phyloP scores from a whole-genome alignment of 176 grass and related monocot species.

The Musa schizocarpa region DNA sequence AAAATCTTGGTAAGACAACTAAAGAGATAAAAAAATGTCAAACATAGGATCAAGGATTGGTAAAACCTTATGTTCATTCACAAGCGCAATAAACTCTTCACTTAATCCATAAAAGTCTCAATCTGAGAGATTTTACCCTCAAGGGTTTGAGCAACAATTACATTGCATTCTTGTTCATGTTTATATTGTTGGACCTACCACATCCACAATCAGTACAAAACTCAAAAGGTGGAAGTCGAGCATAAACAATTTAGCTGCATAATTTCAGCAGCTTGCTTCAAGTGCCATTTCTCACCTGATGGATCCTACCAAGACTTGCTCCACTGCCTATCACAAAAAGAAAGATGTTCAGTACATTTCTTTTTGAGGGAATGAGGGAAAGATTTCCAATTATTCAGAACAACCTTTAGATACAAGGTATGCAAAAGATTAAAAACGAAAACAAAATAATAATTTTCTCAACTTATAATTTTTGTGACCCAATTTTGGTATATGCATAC shows the following conservation, averaged over 20 bases:
- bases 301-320: constrained; percentile 78
- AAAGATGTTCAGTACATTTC: background rate
- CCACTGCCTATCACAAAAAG: constrained; percentile 54
- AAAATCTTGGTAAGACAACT: constrained; percentile 16
- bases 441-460: background rate
- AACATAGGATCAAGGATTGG: background rate
- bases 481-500: constrained; percentile 52
- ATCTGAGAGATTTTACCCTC: constrained; percentile 84
- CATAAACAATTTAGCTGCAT: constrained; percentile 61
- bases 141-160: constrained; percentile 64
- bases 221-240: constrained; percentile 10
- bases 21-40: background rate
- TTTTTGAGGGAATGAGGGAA: background rate
- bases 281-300: constrained; percentile 88
- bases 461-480: constrained; percentile 28
- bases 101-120: constrained; percentile 83
- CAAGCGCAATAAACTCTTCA: constrained; percentile 68
- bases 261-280: constrained; percentile 75
- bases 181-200: constrained; percentile 83
- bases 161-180: constrained; percentile 87
- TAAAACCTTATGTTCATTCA: constrained; percentile 75
- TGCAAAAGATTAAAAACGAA: background rate
- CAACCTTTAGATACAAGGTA: background rate
- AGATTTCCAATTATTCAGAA: background rate
- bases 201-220: constrained; percentile 7